A percentile compares a stretch with the other conserved stretches of the same genome.
phyloP scores from a whole-genome alignment of 345 rosid genomes.

The Erodium maritimum region DNA sequence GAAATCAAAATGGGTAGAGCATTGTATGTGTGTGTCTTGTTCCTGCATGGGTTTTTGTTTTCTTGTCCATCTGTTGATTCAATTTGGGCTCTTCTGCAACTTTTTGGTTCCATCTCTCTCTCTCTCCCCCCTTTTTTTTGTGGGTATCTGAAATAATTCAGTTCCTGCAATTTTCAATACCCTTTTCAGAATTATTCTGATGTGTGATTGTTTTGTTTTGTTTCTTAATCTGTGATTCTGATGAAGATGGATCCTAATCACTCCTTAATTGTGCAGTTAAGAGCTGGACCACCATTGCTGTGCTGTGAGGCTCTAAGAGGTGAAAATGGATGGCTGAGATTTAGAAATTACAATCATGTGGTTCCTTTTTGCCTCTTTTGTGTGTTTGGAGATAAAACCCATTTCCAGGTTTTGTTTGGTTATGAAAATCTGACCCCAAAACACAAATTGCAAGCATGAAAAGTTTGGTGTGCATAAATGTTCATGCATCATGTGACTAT shows the following conservation, averaged over 20 bases:
- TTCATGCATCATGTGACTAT: not conserved
- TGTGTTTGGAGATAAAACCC: constrained; percentile 11
- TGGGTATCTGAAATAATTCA: no score
- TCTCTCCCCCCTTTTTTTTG: no score
- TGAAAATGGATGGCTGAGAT: constrained; percentile 10
- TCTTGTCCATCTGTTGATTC: not conserved
- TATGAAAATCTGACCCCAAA: not conserved
- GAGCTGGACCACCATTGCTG: constrained; percentile 15
- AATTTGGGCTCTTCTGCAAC: not conserved
- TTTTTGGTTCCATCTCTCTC: not conserved
- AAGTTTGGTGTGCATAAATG: not conserved
- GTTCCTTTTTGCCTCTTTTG: constrained; percentile 2
- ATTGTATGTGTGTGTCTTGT: not conserved
- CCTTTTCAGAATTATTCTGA: no score
- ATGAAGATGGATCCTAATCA: not conserved
- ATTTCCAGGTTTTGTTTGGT: not conserved
- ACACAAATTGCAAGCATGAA: not conserved
- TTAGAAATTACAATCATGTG: constrained; percentile 12
- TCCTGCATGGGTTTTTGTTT: not conserved
- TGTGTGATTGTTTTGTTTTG: no score
- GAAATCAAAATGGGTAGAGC: not conserved
- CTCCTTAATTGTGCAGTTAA: constrained; percentile 14
- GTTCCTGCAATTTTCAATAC: no score
- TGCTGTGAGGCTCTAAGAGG: not conserved
- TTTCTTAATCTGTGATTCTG: not conserved